Evolutionary conservation across 352 stramenopile genomes (phyloP).

Genomic region (Globisporangium apiculatum): DNA sequence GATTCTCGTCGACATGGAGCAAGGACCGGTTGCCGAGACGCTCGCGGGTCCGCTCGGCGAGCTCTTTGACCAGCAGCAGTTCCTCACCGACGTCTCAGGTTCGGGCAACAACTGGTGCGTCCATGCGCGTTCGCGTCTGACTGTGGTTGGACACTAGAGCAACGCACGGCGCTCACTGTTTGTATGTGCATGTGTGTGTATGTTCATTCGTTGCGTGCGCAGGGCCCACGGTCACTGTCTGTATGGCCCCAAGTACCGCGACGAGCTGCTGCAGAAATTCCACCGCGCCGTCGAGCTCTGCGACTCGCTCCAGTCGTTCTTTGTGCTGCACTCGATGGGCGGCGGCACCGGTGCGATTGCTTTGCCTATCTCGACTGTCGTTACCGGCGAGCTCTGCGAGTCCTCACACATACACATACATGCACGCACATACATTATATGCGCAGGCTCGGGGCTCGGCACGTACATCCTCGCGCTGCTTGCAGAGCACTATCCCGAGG

Average conservation of each 20-base stretch:
- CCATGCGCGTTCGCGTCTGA: not conserved
- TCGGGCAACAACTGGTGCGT: constrained; percentile 89
- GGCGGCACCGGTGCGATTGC: constrained; percentile 66
- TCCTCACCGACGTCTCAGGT: constrained; percentile 85
- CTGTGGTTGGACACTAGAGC: not conserved
- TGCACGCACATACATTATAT: too few relatives aligned
- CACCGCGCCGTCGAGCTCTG: constrained; percentile 73
- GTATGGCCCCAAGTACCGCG: constrained; percentile 86
- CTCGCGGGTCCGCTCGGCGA: constrained; percentile 71
- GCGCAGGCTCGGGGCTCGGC: constrained; percentile 77
- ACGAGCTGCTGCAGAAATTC: constrained; percentile 72
- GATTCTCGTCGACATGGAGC: constrained; percentile 92
- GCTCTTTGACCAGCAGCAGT: constrained; percentile 86
- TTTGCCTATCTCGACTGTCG: too few relatives aligned
- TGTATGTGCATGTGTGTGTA: too few relatives aligned
- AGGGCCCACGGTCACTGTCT: constrained; percentile 84
- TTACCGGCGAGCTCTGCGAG: too few relatives aligned
- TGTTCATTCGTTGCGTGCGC: not conserved
- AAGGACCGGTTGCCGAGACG: constrained; percentile 84
- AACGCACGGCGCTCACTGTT: too few relatives aligned
- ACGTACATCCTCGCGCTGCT: constrained; percentile 84
- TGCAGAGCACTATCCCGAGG: constrained; percentile 81
- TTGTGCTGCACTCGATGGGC: constrained; percentile 90
- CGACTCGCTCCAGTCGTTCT: constrained; percentile 90
- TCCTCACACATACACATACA: not conserved